These are phyloP conservation scores for Medicago lupulina DNA, from an alignment of 306 rosid genomes.

Conservation along the genomic window DNA sequence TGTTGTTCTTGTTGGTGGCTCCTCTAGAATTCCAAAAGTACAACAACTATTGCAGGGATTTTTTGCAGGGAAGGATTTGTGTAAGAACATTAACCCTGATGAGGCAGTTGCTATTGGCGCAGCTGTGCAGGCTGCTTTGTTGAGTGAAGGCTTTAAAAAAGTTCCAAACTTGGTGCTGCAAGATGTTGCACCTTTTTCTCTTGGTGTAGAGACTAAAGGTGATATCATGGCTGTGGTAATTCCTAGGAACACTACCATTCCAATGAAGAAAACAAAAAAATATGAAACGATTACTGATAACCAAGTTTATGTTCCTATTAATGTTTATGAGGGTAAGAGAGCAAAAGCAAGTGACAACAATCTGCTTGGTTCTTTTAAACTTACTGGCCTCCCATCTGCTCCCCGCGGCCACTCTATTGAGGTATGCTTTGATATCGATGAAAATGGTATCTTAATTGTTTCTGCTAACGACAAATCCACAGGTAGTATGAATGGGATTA, in stretches of 20 bases:
- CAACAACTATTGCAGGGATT: background rate
- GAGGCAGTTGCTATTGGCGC: background rate
- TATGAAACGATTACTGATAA: background rate
- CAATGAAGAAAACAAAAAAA: background rate
- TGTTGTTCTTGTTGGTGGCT: background rate
- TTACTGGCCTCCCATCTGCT: background rate
- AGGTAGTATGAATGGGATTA: background rate
- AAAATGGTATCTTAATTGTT: background rate
- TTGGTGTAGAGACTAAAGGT: background rate
- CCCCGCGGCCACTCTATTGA: background rate
- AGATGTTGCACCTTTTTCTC: background rate
- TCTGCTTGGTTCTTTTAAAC: background rate
- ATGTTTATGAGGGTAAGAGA: background rate
- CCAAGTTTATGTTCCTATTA: background rate
- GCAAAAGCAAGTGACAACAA: background rate
- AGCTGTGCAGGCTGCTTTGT: background rate
- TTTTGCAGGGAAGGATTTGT: background rate
- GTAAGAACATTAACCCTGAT: background rate
- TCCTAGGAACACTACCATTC: background rate
- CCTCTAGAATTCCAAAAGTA: background rate
- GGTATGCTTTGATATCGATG: background rate
- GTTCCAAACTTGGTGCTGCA: background rate
- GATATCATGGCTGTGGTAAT: background rate
- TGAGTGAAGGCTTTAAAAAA: background rate
- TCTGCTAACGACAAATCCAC: background rate